These are phyloP conservation scores for Wallacemonas sp. DNA, from an alignment of 208 protist species.

Conservation along the genomic window DNA sequence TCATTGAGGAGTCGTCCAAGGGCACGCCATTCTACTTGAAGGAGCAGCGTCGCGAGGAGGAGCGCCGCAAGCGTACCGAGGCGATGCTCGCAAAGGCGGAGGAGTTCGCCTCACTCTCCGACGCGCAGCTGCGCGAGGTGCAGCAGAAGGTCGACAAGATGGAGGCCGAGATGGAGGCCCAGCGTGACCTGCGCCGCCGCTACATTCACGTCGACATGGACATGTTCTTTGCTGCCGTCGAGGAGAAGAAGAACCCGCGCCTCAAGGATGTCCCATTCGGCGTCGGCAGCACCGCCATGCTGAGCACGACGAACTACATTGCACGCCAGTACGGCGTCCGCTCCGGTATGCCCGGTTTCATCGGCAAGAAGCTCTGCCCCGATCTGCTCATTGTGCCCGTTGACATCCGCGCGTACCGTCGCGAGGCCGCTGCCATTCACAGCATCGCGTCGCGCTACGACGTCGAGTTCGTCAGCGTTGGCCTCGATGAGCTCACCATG, in stretches of 20 bases:
- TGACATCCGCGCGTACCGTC: constrained; percentile 81
- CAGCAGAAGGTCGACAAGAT: constrained; percentile 48
- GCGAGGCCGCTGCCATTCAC: constrained; percentile 65
- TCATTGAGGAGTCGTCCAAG: constrained; percentile 79
- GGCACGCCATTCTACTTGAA: constrained; percentile 79
- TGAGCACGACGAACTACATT: constrained; percentile 96
- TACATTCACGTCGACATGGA: constrained; percentile 93
- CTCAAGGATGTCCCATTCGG: constrained; percentile 92
- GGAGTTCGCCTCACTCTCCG: constrained; percentile 44
- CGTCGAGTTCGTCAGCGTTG: constrained; percentile 75
- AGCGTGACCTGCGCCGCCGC: constrained; percentile 56
- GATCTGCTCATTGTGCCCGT: constrained; percentile 85
- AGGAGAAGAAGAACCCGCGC: constrained; percentile 91
- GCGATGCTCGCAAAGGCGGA: constrained; percentile 56
- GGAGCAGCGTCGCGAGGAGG: constrained; percentile 67
- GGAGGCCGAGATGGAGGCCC: constrained; percentile 66
- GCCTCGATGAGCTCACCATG: constrained; percentile 89
- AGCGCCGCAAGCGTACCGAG: constrained; percentile 51
- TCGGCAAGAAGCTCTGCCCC: constrained; percentile 89
- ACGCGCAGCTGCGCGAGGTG: constrained; percentile 40
- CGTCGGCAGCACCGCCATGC: constrained; percentile 92
- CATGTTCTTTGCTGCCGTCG: constrained; percentile 93
- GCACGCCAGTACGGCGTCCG: constrained; percentile 95
- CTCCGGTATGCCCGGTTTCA: constrained; percentile 96
- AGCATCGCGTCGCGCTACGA: constrained; percentile 87